These are phyloP conservation scores for Cyphellophora europaea DNA, from an alignment of 2,329 filamentous ascomycete genomes.

Conservation along the genomic window DNA sequence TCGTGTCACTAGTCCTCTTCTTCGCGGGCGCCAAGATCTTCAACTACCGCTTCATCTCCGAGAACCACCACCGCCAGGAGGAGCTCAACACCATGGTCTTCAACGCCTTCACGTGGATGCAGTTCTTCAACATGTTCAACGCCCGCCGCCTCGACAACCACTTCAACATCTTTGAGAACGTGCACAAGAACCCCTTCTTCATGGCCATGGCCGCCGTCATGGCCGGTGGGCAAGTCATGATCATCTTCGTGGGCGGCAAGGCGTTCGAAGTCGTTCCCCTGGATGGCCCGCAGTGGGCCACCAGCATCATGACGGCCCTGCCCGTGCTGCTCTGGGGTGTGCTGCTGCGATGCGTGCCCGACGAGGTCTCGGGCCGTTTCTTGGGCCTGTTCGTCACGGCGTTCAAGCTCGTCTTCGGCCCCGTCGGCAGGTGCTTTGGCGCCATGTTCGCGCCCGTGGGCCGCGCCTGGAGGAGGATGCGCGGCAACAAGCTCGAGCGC, in stretches of 20 bases:
- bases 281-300: conserved; percentile 70
- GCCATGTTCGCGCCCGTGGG: not conserved
- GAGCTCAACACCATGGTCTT: conserved; percentile 77
- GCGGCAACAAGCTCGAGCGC: not conserved
- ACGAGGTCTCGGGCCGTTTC: conserved; percentile 32
- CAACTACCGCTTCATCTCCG: conserved; percentile 35
- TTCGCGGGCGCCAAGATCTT: conserved; percentile 60
- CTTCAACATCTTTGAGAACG: conserved; percentile 90
- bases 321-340: conserved; percentile 84
- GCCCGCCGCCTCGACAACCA: conserved; percentile 89
- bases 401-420: not conserved
- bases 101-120: conserved; percentile 99
- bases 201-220: conserved; percentile 75
- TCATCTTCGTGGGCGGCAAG: conserved; percentile 73
- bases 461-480: not conserved
- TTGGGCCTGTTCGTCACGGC: not conserved
- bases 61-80: conserved; percentile 24
- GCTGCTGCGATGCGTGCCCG: conserved; percentile 72
- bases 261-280: conserved; percentile 69
- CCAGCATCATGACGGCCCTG: conserved; percentile 72
- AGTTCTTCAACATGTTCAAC: conserved; percentile 98
- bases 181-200: conserved; percentile 81
- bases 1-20: conserved; percentile 69
- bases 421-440: not conserved
- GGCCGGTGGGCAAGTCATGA: conserved; percentile 80